Conservation (phyloP, 2,329 filamentous ascomycete species). For the Penicillium frequentans region DNA sequence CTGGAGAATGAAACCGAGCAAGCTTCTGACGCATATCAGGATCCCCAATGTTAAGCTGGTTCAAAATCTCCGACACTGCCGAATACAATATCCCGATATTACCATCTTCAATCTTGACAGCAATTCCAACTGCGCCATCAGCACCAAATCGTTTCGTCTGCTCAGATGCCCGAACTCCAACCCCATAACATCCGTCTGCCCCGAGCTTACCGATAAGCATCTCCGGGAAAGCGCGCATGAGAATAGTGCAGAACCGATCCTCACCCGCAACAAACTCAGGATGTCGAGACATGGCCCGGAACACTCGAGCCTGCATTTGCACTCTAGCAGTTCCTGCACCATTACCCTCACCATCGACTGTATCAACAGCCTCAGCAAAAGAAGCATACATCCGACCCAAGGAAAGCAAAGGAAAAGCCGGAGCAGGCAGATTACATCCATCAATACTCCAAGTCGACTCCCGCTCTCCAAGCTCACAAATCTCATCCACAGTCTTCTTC, state of each 20-base stretch:
- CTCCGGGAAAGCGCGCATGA: constrained; percentile 45
- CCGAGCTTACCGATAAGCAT: constrained; percentile 50
- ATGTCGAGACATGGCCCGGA: constrained; percentile 44
- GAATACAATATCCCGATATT: constrained; percentile 47
- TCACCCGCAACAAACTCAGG: constrained; percentile 50
- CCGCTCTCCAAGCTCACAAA: constrained; percentile 29
- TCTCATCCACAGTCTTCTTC: constrained; percentile 36
- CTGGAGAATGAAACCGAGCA: constrained; percentile 33
- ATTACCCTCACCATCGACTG: background rate
- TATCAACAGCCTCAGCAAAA: constrained; percentile 34
- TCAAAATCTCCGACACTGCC: constrained; percentile 46
- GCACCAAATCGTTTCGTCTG: constrained; percentile 39
- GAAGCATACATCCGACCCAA: constrained; percentile 39
- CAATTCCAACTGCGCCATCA: constrained; percentile 43
- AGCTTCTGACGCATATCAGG: constrained; percentile 31
- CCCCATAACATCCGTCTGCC: constrained; percentile 51
- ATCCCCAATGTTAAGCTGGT: constrained; percentile 44
- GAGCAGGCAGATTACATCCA: constrained; percentile 51
- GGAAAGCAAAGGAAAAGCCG: constrained; percentile 40
- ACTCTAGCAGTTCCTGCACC: constrained; percentile 17
- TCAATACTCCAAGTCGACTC: constrained; percentile 46
- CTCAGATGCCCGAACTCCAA: constrained; percentile 43
- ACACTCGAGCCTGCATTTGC: constrained; percentile 36
- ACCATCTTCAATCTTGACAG: constrained; percentile 53
- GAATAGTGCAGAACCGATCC: constrained; percentile 48